Evolutionary conservation across 805 yeast species (phyloP), one percentile per base, ranked within the genome.

Genomic region (Myxozyma vanderwaltii): DNA sequence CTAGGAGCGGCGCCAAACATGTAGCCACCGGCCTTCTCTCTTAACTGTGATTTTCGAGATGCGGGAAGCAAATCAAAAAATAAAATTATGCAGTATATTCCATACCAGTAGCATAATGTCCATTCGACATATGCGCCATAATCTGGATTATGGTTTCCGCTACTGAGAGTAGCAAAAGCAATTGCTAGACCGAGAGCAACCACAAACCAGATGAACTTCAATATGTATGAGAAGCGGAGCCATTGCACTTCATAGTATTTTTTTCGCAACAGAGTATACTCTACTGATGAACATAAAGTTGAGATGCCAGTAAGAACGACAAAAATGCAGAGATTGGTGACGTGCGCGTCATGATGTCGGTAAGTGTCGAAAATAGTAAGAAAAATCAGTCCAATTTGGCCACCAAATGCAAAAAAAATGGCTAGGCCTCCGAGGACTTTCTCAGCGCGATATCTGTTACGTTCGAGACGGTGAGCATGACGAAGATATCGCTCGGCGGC

Each of bases 61-160:
- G 64, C 62, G 5, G 90, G 86, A 67, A 81, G 79, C 65, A 91
- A 78, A 70, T 92, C 97, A 60, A 82, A 78, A 1, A 87, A 75
- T 71, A 91, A 78, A 57, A 85, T 74, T 3, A 86, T 69, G 64
- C 86, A 81, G 61, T 88, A 77, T 35, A 86, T 67, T 2, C 96
- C 94, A 70, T 88, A 91, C 84, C 89, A 85, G 73, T 85, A 91
- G n/a, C 92, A 85, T 44, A 91, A 73, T 2, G 85, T 70, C 98
- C 98, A 92, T 74, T 92, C 98, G 70, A 87, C 83, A 21, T 79
- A 76, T 41, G 79, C 75, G 33, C 52, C 52, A 23, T 26, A 15
- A 17, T 36, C 52, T 19, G 43, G 44, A n/a, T 36, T 35, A 43
- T 24, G 3, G 2, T 10, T n/a, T 2, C 80, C 81, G 63, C 80